Conservation (phyloP, 257 asterid genomes). For the Eucommia ulmoides region DNA sequence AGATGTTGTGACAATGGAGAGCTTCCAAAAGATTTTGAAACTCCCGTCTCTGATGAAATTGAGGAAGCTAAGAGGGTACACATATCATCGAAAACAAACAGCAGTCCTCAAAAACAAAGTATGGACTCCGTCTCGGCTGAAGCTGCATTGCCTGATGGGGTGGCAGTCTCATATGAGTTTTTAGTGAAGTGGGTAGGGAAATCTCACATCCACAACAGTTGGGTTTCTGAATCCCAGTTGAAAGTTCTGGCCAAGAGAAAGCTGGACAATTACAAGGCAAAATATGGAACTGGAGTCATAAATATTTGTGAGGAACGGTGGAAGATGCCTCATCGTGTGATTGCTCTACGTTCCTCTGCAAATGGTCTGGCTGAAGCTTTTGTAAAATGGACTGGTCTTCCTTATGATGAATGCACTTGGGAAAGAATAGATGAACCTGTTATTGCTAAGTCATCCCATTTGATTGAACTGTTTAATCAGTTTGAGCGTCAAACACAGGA, state of each 20-base stretch:
- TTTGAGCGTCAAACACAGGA: slow-evolving; percentile 62
- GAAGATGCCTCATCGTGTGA: slow-evolving; percentile 81
- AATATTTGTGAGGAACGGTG: slow-evolving; percentile 79
- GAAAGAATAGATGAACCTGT: slow-evolving; percentile 72
- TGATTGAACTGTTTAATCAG: slow-evolving; percentile 58
- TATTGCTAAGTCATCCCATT: slow-evolving; percentile 39
- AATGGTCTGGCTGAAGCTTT: slow-evolving; percentile 61
- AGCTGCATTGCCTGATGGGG: slow-evolving; percentile 21
- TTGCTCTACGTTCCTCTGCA: slow-evolving; percentile 52
- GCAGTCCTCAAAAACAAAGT: slow-evolving; percentile 24
- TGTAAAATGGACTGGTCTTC: slow-evolving; percentile 84
- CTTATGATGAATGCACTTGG: slow-evolving; percentile 98
- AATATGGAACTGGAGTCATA: slow-evolving; percentile 66
- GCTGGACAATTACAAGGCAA: slow-evolving; percentile 82
- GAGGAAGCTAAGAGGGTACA: slow-evolving; percentile 29
- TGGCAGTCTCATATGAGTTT: slow-evolving; percentile 45
- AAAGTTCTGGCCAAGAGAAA: slow-evolving; percentile 77
- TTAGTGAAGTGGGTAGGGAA: slow-evolving; percentile 93
- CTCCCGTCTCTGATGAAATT: slow-evolving; percentile 23
- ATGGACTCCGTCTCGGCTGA: slow-evolving; percentile 23
- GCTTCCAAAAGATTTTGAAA: slow-evolving; percentile 16
- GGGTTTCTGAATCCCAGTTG: slow-evolving; percentile 82
- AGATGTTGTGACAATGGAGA: slow-evolving; percentile 10
- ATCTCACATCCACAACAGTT: slow-evolving; percentile 79
- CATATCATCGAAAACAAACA: slow-evolving; percentile 15